Conservation (phyloP, 2,329 filamentous ascomycete species). For the Seiridium unicorne region DNA sequence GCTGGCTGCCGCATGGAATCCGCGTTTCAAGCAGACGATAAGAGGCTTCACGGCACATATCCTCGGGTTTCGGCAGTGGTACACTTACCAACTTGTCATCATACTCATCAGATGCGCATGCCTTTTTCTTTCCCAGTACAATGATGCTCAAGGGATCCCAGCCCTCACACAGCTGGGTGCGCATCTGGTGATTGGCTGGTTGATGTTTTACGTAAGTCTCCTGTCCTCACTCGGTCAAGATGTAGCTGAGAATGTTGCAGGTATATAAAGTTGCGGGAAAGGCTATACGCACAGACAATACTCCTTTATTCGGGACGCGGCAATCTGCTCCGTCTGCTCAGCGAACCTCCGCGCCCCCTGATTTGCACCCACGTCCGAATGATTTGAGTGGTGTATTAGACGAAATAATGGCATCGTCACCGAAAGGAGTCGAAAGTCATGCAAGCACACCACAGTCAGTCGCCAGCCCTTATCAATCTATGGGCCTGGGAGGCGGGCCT, state of each 20-base stretch:
- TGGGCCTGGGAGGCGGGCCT: background rate
- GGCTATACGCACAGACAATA: conserved; percentile 55
- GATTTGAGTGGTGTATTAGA: conserved; percentile 22
- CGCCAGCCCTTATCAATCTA: background rate
- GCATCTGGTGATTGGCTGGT: conserved; percentile 53
- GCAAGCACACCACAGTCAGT: background rate
- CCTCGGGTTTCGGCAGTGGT: conserved; percentile 62
- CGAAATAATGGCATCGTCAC: conserved; percentile 18
- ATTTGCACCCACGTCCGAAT: conserved; percentile 17
- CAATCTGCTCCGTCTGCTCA: conserved; percentile 13
- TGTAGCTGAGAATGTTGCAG: conserved; percentile 29
- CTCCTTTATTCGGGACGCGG: conserved; percentile 43
- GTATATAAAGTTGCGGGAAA: conserved; percentile 42
- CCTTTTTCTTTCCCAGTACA: conserved; percentile 37
- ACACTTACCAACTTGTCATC: conserved; percentile 61
- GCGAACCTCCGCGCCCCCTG: conserved; percentile 29
- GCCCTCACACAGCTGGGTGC: conserved; percentile 43
- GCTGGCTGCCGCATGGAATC: conserved; percentile 66
- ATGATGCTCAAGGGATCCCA: conserved; percentile 35
- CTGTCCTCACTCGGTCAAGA: background rate
- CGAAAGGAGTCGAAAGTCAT: background rate
- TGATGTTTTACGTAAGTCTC: conserved; percentile 52
- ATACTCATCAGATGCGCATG: conserved; percentile 54
- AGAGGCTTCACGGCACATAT: conserved; percentile 61
- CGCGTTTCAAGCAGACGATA: conserved; percentile 57